Conservation (phyloP, 1,284 basidiomycete species). For the Lignosus rhinocerotis region DNA sequence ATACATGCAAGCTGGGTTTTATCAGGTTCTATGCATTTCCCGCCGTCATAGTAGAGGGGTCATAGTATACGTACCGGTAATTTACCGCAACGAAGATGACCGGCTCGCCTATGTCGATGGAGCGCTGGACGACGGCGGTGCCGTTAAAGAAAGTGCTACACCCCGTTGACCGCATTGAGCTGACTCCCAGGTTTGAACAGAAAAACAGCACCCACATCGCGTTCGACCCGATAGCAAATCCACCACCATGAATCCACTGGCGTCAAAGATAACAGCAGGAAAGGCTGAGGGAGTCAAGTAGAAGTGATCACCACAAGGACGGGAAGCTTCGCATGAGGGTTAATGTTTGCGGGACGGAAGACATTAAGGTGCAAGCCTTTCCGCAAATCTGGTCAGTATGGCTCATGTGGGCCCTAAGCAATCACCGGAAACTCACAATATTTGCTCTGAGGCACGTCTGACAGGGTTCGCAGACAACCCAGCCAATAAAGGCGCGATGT, state of each 20-base stretch:
- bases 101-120: constrained; percentile 4
- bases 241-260: constrained; percentile 11
- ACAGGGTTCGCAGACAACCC: constrained; percentile 37
- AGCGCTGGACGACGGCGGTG: constrained; percentile 3
- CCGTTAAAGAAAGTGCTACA: not conserved
- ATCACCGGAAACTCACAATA: constrained; percentile 6
- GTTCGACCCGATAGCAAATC: not conserved
- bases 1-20: constrained; percentile 25
- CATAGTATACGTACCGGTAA: not conserved
- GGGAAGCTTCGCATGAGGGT: constrained; percentile 44
- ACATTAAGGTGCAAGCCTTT: constrained; percentile 59
- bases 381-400: not conserved
- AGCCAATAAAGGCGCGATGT: constrained; percentile 33
- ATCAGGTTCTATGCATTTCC: not conserved
- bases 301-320: constrained; percentile 55
- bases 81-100: constrained; percentile 1
- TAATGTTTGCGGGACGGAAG: constrained; percentile 43
- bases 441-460: constrained; percentile 27
- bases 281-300: no score
- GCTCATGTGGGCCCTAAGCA: no score
- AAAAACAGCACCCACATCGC: not conserved
- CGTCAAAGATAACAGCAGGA: not conserved
- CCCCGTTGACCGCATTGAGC: not conserved
- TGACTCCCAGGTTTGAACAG: not conserved
- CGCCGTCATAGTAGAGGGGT: no score